phyloP scores from a whole-genome alignment of 192 early-diverging fungal species.

The Lobulomyces angularis region DNA sequence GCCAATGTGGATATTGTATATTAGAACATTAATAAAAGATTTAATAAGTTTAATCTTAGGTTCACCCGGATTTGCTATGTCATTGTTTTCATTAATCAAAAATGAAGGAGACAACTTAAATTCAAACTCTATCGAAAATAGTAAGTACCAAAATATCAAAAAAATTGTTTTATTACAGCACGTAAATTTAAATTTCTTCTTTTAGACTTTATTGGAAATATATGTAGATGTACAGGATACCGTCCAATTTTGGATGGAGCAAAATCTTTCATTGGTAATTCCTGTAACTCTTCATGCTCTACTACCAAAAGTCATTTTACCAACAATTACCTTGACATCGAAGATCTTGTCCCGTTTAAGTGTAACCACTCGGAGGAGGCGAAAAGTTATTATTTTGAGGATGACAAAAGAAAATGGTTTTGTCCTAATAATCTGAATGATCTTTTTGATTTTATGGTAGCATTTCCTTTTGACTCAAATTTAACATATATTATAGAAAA shows the following conservation, averaged over 20 bases:
- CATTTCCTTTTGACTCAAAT: too few species aligned
- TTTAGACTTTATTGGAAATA: conserved; percentile 30
- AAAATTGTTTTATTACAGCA: too few species aligned
- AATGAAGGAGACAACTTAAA: too few species aligned
- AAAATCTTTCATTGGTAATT: conserved; percentile 32
- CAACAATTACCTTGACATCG: too few species aligned
- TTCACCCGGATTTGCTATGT: conserved; percentile 84
- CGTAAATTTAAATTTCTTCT: too few species aligned
- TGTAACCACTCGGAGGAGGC: conserved; percentile 9
- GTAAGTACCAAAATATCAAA: conserved; percentile 73
- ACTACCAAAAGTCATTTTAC: too few species aligned
- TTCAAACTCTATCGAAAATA: conserved; percentile 45
- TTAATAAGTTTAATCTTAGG: too few species aligned
- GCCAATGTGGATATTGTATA: conserved; percentile 86
- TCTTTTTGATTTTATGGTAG: conserved; percentile 16
- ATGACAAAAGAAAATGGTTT: conserved; percentile 42
- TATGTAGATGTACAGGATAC: conserved; percentile 88
- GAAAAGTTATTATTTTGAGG: conserved; percentile 33
- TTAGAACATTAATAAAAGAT: too few species aligned
- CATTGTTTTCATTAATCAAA: conserved; percentile 61
- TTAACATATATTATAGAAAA: conserved; percentile 18
- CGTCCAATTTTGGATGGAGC: conserved; percentile 76
- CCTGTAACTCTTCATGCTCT: neutral
- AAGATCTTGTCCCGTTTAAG: conserved; percentile 7
- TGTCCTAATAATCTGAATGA: conserved; percentile 15